Evolutionary conservation across 441 rosid genomes (phyloP).

Genomic region (Francoa sonchifolia): DNA sequence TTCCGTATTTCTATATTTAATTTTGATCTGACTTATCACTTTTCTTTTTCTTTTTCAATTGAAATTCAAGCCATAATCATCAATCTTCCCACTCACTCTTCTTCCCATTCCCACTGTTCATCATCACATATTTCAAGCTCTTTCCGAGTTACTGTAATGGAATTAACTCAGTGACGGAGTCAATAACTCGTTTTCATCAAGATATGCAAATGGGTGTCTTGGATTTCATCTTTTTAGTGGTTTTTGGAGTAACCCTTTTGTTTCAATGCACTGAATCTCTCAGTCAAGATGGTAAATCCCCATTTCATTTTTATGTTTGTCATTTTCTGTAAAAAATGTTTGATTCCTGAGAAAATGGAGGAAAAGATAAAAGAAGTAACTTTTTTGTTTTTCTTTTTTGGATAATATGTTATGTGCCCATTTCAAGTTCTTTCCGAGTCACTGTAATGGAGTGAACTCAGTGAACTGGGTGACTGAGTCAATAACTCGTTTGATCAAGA

Average conservation of each 20-base stretch:
- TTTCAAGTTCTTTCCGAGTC: neutral
- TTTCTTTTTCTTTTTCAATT: no score
- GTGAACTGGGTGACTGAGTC: no score
- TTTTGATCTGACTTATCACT: neutral
- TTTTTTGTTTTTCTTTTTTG: neutral
- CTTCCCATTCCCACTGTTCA: no score
- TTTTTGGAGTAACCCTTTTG: constrained; percentile 28
- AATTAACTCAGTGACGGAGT: neutral
- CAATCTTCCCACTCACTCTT: no score
- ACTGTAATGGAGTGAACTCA: no score
- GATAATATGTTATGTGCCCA: neutral
- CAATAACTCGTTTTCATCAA: neutral
- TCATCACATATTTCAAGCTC: no score
- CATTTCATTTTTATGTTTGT: neutral
- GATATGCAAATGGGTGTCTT: constrained; percentile 20
- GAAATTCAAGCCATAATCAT: no score
- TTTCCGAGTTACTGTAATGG: neutral
- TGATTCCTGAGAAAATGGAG: neutral
- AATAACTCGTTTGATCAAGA: no score
- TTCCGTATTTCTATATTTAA: neutral
- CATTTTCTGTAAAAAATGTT: neutral
- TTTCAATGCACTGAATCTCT: constrained; percentile 27
- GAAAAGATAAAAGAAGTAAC: neutral
- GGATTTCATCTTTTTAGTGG: constrained; percentile 18
- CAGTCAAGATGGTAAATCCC: constrained; percentile 43